Percentiles rank a stretch among this genome's conserved stretches.
Conservation (phyloP, 2,329 filamentous ascomycete species). For the Hymenoscyphus repandus region DNA sequence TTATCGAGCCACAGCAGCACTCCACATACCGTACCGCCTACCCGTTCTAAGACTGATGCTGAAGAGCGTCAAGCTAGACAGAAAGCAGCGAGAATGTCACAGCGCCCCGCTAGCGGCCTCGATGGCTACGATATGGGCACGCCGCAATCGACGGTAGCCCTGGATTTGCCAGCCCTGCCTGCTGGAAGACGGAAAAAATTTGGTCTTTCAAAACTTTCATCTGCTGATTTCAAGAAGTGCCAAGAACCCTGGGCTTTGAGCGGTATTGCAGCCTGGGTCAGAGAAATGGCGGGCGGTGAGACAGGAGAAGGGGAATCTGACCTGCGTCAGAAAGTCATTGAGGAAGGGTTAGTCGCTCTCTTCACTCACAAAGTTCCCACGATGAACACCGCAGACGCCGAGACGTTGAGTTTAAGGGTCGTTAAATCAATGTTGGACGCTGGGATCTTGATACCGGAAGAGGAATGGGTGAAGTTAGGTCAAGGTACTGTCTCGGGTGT, state of each 20-base stretch:
- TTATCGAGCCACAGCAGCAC: conserved; percentile 76
- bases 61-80: conserved; percentile 56
- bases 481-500: conserved; percentile 78
- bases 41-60: conserved; percentile 89
- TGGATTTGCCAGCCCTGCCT: conserved; percentile 82
- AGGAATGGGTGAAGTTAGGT: conserved; percentile 97
- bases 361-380: conserved; percentile 95
- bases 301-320: conserved; percentile 75
- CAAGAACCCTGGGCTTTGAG: conserved; percentile 89
- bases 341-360: conserved; percentile 80
- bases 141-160: conserved; percentile 50
- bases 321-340: conserved; percentile 75
- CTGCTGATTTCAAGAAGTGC: conserved; percentile 78
- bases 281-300: conserved; percentile 60
- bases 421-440: conserved; percentile 75
- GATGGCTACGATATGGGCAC: conserved; percentile 53
- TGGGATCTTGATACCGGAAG: conserved; percentile 75
- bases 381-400: conserved; percentile 97
- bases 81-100: conserved; percentile 44
- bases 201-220: conserved; percentile 75
- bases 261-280: conserved; percentile 80
- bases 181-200: conserved; percentile 77
- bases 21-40: conserved; percentile 73
- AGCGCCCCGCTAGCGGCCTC: conserved; percentile 46
- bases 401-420: conserved; percentile 73